phyloP scores from a whole-genome alignment of 2,329 filamentous ascomycete species.

The Dactylellina sp. region DNA sequence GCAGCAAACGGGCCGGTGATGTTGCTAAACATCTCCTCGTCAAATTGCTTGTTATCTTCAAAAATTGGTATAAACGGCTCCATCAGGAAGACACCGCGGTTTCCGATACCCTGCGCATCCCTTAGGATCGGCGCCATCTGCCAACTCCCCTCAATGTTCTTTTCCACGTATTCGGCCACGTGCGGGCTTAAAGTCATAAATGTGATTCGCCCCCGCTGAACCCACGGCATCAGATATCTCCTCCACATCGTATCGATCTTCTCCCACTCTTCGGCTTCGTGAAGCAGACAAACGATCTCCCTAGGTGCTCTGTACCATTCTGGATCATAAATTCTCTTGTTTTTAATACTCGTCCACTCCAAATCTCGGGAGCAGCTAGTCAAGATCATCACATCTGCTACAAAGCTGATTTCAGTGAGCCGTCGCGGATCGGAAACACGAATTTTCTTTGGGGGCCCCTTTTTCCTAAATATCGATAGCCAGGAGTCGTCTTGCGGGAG shows the following conservation, averaged over 20 bases:
- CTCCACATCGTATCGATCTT: constrained; percentile 30
- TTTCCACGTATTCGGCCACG: constrained; percentile 59
- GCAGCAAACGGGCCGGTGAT: constrained; percentile 55
- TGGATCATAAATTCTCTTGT: constrained; percentile 48
- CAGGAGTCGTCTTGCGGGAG: constrained; percentile 43
- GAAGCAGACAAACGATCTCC: constrained; percentile 55
- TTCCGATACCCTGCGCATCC: constrained; percentile 35
- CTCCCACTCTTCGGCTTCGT: constrained; percentile 55
- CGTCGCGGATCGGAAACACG: constrained; percentile 39
- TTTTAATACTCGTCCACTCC: constrained; percentile 50
- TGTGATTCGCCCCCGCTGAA: constrained; percentile 58
- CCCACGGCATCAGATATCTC: constrained; percentile 57
- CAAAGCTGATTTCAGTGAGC: constrained; percentile 50
- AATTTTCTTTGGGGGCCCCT: constrained; percentile 8
- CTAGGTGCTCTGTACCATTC: constrained; percentile 53
- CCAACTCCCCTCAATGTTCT: constrained; percentile 58
- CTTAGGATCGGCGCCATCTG: constrained; percentile 41
- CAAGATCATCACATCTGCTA: constrained; percentile 56
- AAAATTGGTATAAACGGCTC: constrained; percentile 49
- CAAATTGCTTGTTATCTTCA: constrained; percentile 42
- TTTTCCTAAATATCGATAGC: constrained; percentile 14
- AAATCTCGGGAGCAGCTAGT: constrained; percentile 54
- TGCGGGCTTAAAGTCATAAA: constrained; percentile 60
- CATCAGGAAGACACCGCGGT: constrained; percentile 44
- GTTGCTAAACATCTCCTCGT: constrained; percentile 39